Base-by-base conservation (phyloP, 192 early-diverging fungal species). In the Backusella morwellensis region DNA sequence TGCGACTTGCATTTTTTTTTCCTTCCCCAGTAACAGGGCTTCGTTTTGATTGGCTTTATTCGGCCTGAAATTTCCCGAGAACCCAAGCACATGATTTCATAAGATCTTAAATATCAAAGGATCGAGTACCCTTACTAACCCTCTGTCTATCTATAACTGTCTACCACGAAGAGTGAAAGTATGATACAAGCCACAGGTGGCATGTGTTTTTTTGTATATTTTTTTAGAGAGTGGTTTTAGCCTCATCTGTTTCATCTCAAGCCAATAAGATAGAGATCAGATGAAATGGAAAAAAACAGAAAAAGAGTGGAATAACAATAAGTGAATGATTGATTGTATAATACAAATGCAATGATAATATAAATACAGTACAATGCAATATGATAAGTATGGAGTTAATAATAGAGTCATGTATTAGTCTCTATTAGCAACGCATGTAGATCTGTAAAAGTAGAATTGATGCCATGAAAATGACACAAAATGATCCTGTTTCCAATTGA, bases 241-340 rank as follows among this genome's bases (percentile, higher is more conserved):
- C 56, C 56, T 63, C 56, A 63, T 63, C 56, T 63, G 21, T 63
- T 63, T 63, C 56, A 63, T 63, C 56, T 63, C 56, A 63, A 29
- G 56, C 56, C 23, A 63, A 29, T 63, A 29, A 26, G 23, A 63
- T 63, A 29, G 29, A 63, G 56, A 63, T 63, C 56, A 29, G 11
- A 63, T 14, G 23, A 63, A 63, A 29, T 63, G 21, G 54, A 56
- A 56, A 56, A 56, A 56, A 21, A 56, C 54, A 56, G 50, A 54
- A 54, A 54, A 21, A 56, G 21, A 8, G 17, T 23, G 21, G 7
- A 21, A 21, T 59, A 59, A 2, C 54, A 59, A 2, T 59, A 50
- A 50, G 38, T 9, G 38, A 40, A 11, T 40, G 38, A 40, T 40
- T 40, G 1, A 0, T 40, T 40, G 38, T 40, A 40, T 40, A 40